These are phyloP conservation scores for Conticribra weissflogii DNA, from an alignment of 108 stramenopile genomes.

Conservation along the genomic window DNA sequence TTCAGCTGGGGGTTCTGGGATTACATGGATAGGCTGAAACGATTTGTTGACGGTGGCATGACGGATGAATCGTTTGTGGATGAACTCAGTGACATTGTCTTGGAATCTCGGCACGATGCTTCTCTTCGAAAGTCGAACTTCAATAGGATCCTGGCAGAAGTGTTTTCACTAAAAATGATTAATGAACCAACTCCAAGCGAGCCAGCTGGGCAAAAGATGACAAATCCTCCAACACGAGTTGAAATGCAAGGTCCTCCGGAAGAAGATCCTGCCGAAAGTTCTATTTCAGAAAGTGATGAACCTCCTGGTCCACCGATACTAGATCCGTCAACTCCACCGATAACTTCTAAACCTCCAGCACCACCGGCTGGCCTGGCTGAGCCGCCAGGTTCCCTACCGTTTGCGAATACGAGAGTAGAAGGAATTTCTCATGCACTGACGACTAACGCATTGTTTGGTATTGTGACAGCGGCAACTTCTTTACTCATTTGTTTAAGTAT, in stretches of 20 bases:
- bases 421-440: no score
- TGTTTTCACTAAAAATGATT: conserved; percentile 13
- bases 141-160: conserved; percentile 24
- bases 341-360: background rate
- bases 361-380: background rate
- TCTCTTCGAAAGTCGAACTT: conserved; percentile 36
- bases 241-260: no score
- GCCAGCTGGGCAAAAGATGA: no score
- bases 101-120: conserved; percentile 41
- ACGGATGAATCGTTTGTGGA: conserved; percentile 37
- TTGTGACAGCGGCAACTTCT: no score
- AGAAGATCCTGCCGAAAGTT: no score
- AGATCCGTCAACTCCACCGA: background rate
- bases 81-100: conserved; percentile 25
- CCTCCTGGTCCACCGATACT: background rate
- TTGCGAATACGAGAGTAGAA: no score
- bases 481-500: no score
- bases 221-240: no score
- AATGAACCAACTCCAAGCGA: conserved; percentile 2
- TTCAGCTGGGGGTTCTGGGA: conserved; percentile 41
- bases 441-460: no score
- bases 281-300: background rate
- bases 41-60: conserved; percentile 46
- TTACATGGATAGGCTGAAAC: conserved; percentile 27
- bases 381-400: no score